Conservation (phyloP, 1,284 basidiomycete genomes). For the Coniferiporia weirii region DNA sequence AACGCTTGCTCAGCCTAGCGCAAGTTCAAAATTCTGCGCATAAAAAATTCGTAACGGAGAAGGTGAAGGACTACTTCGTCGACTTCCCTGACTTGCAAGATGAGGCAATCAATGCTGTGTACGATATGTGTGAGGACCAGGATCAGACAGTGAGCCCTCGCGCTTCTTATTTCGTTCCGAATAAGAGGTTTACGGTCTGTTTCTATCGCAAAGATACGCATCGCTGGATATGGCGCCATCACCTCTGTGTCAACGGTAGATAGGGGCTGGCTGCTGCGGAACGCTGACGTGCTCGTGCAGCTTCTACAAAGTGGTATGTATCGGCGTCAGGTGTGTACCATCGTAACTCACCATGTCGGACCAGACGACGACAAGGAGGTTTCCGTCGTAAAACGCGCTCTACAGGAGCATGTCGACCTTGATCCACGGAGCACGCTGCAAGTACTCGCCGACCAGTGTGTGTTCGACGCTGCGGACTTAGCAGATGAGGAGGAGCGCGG, state of each 20-base stretch:
- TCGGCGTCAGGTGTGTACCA: background rate
- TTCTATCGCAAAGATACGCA: conserved; percentile 47
- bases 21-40: conserved; percentile 33
- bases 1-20: conserved; percentile 33
- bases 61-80: conserved; percentile 53
- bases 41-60: conserved; percentile 54
- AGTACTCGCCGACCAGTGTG: conserved; percentile 64
- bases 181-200: background rate
- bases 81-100: conserved; percentile 68
- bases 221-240: conserved; percentile 60
- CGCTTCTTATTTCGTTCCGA: background rate
- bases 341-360: conserved; percentile 8
- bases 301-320: conserved; percentile 65
- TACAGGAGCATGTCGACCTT: conserved; percentile 59
- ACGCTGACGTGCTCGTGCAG: conserved; percentile 67
- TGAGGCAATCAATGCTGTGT: conserved; percentile 64
- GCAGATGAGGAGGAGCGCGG: conserved; percentile 51
- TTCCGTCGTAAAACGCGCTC: conserved; percentile 50
- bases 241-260: conserved; percentile 56
- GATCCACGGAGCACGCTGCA: conserved; percentile 54
- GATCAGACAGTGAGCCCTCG: conserved; percentile 35
- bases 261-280: conserved; percentile 57
- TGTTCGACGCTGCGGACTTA: conserved; percentile 42
- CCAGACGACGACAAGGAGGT: conserved; percentile 65
- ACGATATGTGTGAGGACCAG: conserved; percentile 71